Base-by-base conservation (phyloP, 1,284 basidiomycete species). In the Polyporus tsugae region DNA sequence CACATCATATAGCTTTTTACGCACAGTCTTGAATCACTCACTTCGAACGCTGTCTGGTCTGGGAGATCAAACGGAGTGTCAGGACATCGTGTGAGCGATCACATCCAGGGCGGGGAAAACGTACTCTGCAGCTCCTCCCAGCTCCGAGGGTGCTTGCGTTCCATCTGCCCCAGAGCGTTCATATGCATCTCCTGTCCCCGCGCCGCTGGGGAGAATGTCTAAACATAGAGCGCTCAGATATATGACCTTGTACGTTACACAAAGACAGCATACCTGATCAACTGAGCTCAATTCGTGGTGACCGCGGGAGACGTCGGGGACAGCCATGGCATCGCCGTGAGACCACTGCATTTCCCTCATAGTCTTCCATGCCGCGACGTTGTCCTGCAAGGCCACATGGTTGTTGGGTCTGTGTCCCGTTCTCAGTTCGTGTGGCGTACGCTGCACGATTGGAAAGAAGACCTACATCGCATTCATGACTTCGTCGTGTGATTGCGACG, bases 101-200 rank as follows among this genome's bases (percentile, higher is more conserved):
- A 41, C 36, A 60, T 25, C 59, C 58, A 42, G 52, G 25, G 58
- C 19, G 62, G 58, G 42, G 25, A 63, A 53, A 44, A 72, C 76
- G 55, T 65, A 77, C 77, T 75, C 72, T 74, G 74, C 63, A 76
- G 44, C 59, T 73, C 68, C 22, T 79, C 78, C 78, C 78, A 79
- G 65, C 70, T 74, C 33, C 78, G 74, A n/a, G 75, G 74, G 64
- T 79, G 78, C 60, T 79, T 79, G 58, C 78, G 78, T 60, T 73
- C 73, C 67, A 70, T 68, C 44, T 73, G 70, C 41, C 70, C 71
- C 63, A 76, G 67, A 41, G 73, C 72, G 65, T 73, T 73, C 72
- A 76, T 73, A 49, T 75, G 73, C 68, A 77, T 72, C 52, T 75
- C 75, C 55, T 74, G 75, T 44, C 68, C 71, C 29, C 71, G 70